A percentile compares a stretch with the other conserved stretches of the same genome.
These are phyloP conservation scores for Botrytis porri DNA, from an alignment of 2,329 filamentous ascomycete genomes.

Conservation along the genomic window DNA sequence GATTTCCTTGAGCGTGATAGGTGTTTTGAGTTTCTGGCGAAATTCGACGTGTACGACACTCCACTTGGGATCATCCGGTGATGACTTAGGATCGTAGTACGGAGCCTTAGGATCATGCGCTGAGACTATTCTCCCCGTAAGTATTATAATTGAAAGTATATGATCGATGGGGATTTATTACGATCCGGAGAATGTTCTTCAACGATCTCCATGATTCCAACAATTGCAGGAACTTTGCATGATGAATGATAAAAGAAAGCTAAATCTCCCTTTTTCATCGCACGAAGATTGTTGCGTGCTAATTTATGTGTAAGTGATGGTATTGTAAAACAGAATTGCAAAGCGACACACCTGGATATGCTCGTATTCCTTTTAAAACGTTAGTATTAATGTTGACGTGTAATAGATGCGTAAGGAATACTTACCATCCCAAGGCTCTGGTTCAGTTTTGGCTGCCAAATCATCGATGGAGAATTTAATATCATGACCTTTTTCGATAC, in stretches of 20 bases:
- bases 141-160: not conserved
- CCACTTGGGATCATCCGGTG: constrained; percentile 72
- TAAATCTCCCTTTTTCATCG: constrained; percentile 87
- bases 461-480: constrained; percentile 96
- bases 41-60: constrained; percentile 87
- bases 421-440: constrained; percentile 90
- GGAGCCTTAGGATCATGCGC: constrained; percentile 70
- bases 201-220: constrained; percentile 85
- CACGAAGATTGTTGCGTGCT: constrained; percentile 84
- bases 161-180: constrained; percentile 38
- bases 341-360: constrained; percentile 45
- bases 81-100: constrained; percentile 81
- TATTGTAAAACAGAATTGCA: constrained; percentile 20
- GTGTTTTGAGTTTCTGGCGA: constrained; percentile 72
- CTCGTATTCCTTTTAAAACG: constrained; percentile 44
- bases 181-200: constrained; percentile 77
- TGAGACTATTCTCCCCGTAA: constrained; percentile 35
- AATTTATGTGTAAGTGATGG: constrained; percentile 35
- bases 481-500: constrained; percentile 81
- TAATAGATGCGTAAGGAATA: constrained; percentile 18
- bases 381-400: constrained; percentile 20
- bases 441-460: constrained; percentile 64
- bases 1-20: constrained; percentile 69
- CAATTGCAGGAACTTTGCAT: constrained; percentile 84
- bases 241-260: constrained; percentile 98